Percentiles rank a stretch among this genome's conserved stretches.
phyloP scores from a whole-genome alignment of 495 filamentous ascomycete genomes.

The Penicillium psychrofluorescens region DNA sequence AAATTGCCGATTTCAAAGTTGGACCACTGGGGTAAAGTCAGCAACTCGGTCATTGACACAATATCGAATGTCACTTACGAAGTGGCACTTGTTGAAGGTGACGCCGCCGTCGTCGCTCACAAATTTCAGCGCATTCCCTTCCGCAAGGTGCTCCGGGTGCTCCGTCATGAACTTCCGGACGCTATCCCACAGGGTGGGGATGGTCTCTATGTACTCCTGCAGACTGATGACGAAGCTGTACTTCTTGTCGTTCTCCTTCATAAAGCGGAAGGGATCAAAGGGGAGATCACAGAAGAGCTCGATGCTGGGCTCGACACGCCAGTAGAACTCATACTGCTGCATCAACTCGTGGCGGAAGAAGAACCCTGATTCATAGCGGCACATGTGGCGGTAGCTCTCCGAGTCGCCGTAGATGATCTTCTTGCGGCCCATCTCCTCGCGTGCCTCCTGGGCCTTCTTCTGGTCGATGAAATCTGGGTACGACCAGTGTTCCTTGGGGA shows the following conservation, averaged over 20 bases:
- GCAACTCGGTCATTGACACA: too few species aligned
- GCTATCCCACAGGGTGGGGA: slow-evolving; percentile 91
- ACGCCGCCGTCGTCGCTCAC: slow-evolving; percentile 85
- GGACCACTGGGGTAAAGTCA: slow-evolving; percentile 56
- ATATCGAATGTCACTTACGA: slow-evolving; percentile 51
- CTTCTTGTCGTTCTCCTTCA: slow-evolving; percentile 83
- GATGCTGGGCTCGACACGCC: slow-evolving; percentile 84
- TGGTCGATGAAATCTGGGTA: slow-evolving; percentile 83
- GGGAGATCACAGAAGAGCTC: slow-evolving; percentile 81
- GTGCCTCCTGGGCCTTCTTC: slow-evolving; percentile 71
- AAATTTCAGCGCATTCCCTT: slow-evolving; percentile 83
- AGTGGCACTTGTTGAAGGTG: slow-evolving; percentile 94
- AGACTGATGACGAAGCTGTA: slow-evolving; percentile 86
- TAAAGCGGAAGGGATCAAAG: slow-evolving; percentile 79
- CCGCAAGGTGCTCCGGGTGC: slow-evolving; percentile 78
- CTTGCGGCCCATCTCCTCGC: slow-evolving; percentile 73
- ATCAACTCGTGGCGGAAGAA: slow-evolving; percentile 83
- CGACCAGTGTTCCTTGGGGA: slow-evolving; percentile 82
- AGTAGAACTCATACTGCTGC: slow-evolving; percentile 86
- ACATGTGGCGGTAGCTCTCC: slow-evolving; percentile 88
- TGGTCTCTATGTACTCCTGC: slow-evolving; percentile 94
- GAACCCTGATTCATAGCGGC: slow-evolving; percentile 87
- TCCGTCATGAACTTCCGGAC: slow-evolving; percentile 83
- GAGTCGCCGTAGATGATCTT: slow-evolving; percentile 97
- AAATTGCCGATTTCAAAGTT: slow-evolving; percentile 88